A percentile compares a stretch with the other conserved stretches of the same genome.
Conservation (phyloP, 257 asterid species). For the Jacaranda mimosifolia region DNA sequence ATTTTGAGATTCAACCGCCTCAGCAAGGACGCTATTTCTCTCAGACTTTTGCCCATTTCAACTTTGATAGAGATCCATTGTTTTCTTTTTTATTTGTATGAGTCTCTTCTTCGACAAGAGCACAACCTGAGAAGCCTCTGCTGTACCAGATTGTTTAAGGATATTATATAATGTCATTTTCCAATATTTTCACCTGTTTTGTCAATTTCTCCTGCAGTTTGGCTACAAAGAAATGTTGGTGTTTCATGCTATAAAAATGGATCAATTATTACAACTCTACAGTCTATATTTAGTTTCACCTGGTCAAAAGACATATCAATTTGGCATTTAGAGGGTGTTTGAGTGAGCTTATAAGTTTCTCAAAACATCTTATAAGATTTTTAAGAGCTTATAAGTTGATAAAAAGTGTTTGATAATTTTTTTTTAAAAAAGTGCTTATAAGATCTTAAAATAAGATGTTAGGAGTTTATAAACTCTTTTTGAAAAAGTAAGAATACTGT, state of each 20-base stretch:
- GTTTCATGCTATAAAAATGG: neutral
- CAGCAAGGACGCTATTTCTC: neutral
- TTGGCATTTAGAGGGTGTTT: no score
- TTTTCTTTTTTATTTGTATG: neutral
- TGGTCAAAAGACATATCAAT: neutral
- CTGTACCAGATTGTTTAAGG: constrained; percentile 24
- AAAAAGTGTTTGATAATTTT: no score
- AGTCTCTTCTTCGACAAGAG: constrained; percentile 4
- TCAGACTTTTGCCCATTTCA: neutral
- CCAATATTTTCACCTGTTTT: neutral
- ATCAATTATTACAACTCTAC: neutral
- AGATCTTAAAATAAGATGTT: no score
- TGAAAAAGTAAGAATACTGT: no score
- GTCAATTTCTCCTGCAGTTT: neutral
- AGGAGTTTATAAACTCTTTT: no score
- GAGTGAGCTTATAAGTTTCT: no score
- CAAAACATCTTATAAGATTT: no score
- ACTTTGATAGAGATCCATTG: neutral
- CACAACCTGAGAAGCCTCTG: neutral
- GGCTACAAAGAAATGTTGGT: neutral
- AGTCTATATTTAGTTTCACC: neutral
- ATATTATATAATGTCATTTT: constrained; percentile 13
- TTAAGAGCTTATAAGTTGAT: no score
- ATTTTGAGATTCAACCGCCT: constrained; percentile 31
- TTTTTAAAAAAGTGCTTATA: no score